A percentile compares a stretch with the other conserved stretches of the same genome.
Conservation (phyloP, 345 rosid genomes). For the Barbarea vulgaris region DNA sequence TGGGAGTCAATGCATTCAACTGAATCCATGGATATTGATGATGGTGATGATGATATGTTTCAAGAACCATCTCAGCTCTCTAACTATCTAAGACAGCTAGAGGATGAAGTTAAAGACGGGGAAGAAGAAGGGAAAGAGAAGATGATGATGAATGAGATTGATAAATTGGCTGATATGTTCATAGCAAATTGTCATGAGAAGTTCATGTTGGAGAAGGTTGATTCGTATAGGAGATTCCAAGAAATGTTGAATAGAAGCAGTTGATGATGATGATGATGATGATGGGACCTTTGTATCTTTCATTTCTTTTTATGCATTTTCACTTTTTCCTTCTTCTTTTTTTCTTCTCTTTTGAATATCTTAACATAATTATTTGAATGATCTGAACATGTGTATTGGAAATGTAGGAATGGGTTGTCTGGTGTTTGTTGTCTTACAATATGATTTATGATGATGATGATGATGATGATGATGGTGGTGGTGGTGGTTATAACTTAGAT, state of each 20-base stretch:
- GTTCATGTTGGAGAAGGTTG: slow-evolving; percentile 91
- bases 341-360: not conserved
- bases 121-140: slow-evolving; percentile 27
- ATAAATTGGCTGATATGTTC: slow-evolving; percentile 77
- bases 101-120: slow-evolving; percentile 45
- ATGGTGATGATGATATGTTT: slow-evolving; percentile 12
- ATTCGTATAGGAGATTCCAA: slow-evolving; percentile 89
- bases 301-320: slow-evolving; percentile 30
- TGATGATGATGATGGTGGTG: not conserved
- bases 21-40: slow-evolving; percentile 13
- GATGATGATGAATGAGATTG: slow-evolving; percentile 59
- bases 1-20: slow-evolving; percentile 51
- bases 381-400: slow-evolving; percentile 15
- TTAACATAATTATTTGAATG: slow-evolving; percentile 2
- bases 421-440: slow-evolving; percentile 28
- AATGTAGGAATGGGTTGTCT: slow-evolving; percentile 27
- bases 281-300: slow-evolving; percentile 23
- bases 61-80: slow-evolving; percentile 52
- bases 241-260: slow-evolving; percentile 76
- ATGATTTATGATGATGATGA: not conserved
- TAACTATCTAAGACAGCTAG: slow-evolving; percentile 69
- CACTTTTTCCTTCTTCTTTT: not conserved
- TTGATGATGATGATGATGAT: slow-evolving; percentile 50
- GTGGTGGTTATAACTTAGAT: slow-evolving; percentile 2
- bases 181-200: slow-evolving; percentile 86